Evolutionary conservation across 2,329 filamentous ascomycete species (phyloP).

Genomic region (Phialocephala subalpina): DNA sequence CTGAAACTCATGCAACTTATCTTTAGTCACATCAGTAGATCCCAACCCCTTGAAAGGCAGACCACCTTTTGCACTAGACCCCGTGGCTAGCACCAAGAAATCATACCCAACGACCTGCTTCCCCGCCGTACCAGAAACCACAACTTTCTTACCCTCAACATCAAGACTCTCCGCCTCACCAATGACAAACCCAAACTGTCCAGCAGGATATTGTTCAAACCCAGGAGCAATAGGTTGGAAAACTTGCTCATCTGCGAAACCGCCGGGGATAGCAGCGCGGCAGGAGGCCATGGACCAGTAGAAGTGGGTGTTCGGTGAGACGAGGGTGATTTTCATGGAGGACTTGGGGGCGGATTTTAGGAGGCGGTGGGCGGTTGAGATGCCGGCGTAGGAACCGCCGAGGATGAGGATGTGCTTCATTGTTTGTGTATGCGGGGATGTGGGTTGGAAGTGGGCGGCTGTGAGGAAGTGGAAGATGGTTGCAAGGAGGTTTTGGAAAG

Average conservation of each 20-base stretch:
- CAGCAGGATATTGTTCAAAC: slow-evolving; percentile 55
- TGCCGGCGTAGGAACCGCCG: slow-evolving; percentile 44
- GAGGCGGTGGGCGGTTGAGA: slow-evolving; percentile 35
- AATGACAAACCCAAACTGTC: slow-evolving; percentile 60
- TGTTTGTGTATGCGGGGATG: neutral
- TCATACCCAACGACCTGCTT: slow-evolving; percentile 53
- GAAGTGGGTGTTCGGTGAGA: slow-evolving; percentile 60
- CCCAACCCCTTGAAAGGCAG: slow-evolving; percentile 60
- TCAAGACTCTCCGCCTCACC: slow-evolving; percentile 57
- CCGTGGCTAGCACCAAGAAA: slow-evolving; percentile 63
- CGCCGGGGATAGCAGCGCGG: slow-evolving; percentile 53
- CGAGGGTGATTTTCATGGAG: slow-evolving; percentile 57
- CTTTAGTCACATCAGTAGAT: slow-evolving; percentile 45
- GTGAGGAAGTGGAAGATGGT: neutral
- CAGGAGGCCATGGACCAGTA: slow-evolving; percentile 59
- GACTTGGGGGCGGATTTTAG: neutral
- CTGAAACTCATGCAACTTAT: slow-evolving; percentile 35
- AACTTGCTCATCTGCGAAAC: slow-evolving; percentile 53
- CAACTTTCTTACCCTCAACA: slow-evolving; percentile 51
- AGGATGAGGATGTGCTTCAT: slow-evolving; percentile 45
- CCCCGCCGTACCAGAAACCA: slow-evolving; percentile 46
- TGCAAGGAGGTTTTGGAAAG: neutral
- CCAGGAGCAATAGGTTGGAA: slow-evolving; percentile 50
- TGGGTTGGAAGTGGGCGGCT: neutral
- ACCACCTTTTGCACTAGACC: slow-evolving; percentile 51